Conservation (phyloP, 1,284 basidiomycete genomes). For the Tilletia horrida region DNA sequence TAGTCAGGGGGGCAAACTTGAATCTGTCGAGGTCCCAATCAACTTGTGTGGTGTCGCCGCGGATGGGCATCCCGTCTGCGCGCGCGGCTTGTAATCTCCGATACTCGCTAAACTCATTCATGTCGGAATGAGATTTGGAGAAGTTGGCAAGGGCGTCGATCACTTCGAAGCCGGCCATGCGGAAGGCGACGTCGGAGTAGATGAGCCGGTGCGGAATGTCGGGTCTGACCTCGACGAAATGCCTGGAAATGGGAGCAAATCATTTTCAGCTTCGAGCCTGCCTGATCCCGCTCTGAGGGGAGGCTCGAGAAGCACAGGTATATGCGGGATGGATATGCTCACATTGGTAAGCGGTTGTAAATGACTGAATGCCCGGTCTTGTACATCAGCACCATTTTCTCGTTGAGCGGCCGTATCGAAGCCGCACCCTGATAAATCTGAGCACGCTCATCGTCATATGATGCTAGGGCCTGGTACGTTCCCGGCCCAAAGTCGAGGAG, state of each 20-base stretch:
- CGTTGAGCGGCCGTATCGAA: not conserved
- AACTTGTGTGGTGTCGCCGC: not conserved
- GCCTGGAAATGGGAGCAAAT: too few species aligned
- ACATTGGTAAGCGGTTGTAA: conserved; percentile 5
- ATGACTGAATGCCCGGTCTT: conserved; percentile 11
- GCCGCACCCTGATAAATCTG: not conserved
- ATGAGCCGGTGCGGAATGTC: conserved; percentile 11
- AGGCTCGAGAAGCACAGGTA: too few species aligned
- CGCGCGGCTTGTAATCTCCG: not conserved
- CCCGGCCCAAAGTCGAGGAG: not conserved
- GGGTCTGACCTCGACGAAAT: not conserved
- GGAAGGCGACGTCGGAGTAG: conserved; percentile 5
- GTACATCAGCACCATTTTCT: not conserved
- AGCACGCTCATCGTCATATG: not conserved
- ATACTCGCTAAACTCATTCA: not conserved
- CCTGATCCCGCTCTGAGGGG: too few species aligned
- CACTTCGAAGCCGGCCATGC: not conserved
- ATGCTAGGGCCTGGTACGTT: not conserved
- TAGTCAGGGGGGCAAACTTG: conserved; percentile 10
- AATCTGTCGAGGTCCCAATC: conserved; percentile 12
- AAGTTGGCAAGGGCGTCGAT: conserved; percentile 9
- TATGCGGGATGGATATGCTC: not conserved
- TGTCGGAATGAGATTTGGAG: not conserved
- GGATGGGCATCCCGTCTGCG: not conserved
- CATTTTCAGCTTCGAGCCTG: too few species aligned